Base-by-base conservation (phyloP, 352 stramenopile species). In the Phytophthora brassicae region DNA sequence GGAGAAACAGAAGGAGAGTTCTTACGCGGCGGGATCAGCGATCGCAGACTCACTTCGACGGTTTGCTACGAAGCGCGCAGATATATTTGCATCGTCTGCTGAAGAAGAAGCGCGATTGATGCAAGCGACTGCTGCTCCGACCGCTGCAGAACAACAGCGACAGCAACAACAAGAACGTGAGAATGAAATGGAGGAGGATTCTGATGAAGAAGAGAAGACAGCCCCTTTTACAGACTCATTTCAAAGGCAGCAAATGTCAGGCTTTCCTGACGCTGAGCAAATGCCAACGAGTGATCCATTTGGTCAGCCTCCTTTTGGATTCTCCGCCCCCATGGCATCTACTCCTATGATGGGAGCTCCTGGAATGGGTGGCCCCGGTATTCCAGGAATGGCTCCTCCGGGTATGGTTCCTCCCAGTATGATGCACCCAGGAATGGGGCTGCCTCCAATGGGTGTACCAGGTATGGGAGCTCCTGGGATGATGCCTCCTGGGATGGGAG, bases 1-100 rank as follows among this genome's bases (percentile, higher is more conserved):
- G 36, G 94, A 98, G 24, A 99, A 99, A 70, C 96, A 99, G 57
- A 98, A 98, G 38, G 94, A 99, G 43, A 98, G 84, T 35, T 93
- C 88, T 7, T 97, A 98, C 33, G 97, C 97, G 1, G 90, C 90
- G 31, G 96, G 96, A 3, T 85, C 94, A 11, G 94, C 95, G 19
- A 99, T 99, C 51, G 96, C 96, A 44, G 86, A 92, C 56, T 99
- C 98, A 54, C 82, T 99, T 12, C 84, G 84, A 50, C 66, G 89
- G 22, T 98, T 99, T 53, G 92, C 96, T 14, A 91, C 83, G 20
- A 96, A 97, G 44, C 77, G 91, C 29, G 88, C 90, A 13, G 96
- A 98, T 60, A 97, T 99, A 44, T 98, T 98, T 64, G 92, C 90
- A 20, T 91, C 79, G n/a, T 92, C 86, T 16, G 89, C 86, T 19